Percentiles rank a stretch among this genome's conserved stretches.
These are phyloP conservation scores for Lunularia cruciata DNA, from an alignment of 225 moss, liverwort and hornwort species.

Conservation along the genomic window DNA sequence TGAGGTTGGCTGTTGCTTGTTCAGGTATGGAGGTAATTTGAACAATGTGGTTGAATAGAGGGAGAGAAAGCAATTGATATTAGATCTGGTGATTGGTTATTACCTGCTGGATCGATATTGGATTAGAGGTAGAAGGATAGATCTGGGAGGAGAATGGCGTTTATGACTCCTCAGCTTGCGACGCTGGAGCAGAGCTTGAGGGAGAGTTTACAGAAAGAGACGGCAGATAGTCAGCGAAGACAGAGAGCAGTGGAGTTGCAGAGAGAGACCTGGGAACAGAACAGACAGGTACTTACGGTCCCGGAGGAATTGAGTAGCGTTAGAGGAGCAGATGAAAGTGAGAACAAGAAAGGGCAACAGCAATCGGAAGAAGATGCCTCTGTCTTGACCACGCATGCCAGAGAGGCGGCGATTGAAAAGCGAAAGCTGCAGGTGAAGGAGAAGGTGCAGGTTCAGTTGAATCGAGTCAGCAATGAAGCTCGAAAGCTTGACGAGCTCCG, in stretches of 20 bases:
- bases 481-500: constrained; percentile 61
- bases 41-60: too few relatives aligned
- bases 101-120: too few relatives aligned
- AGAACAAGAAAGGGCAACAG: constrained; percentile 22
- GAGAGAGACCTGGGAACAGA: constrained; percentile 67
- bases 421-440: constrained; percentile 62
- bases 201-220: constrained; percentile 52
- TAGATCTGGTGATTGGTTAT: too few relatives aligned
- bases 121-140: background rate
- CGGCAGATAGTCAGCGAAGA: constrained; percentile 50
- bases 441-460: constrained; percentile 59
- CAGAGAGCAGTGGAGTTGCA: constrained; percentile 58
- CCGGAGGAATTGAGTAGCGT: constrained; percentile 28
- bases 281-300: constrained; percentile 61
- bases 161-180: constrained; percentile 25
- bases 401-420: constrained; percentile 65
- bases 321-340: constrained; percentile 25
- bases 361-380: constrained; percentile 25
- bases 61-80: too few relatives aligned
- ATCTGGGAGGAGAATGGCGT: background rate
- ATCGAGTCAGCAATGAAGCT: constrained; percentile 53
- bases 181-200: constrained; percentile 55
- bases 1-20: too few relatives aligned
- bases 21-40: too few relatives aligned
- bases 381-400: constrained; percentile 47